Base-by-base conservation (phyloP, 441 rosid genomes). In the Populus tomentosa region DNA sequence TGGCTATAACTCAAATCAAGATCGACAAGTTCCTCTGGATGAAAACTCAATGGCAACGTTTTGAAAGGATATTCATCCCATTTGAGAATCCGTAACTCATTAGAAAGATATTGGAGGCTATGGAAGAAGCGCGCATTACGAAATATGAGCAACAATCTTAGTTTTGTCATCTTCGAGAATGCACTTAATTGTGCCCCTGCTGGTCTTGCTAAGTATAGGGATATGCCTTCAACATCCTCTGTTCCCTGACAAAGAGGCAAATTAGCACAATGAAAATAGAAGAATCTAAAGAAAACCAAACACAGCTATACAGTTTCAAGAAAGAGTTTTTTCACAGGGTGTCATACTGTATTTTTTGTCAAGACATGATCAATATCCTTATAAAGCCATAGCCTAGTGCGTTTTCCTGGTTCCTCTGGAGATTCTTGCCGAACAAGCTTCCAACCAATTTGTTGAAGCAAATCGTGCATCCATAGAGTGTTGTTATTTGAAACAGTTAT, bases 361-460 rank as follows among this genome's bases (percentile, higher is more conserved):
- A 82, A 74, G 35, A 83, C 70, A 28, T 71, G 40, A 62, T 33
- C 21, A n/a, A 78, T 30, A 72, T 85, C 83, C 67, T 78, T 8
- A 3, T 23, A 33, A 23, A 28, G 53, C 89, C 88, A 88, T 1
- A 88, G 21, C 38, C 81, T 74, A 42, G 86, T 84, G 14, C 81
- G 81, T 32, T 36, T 65, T 32, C 86, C 87, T 9, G 71, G 85
- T 13, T 77, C 81, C n/a, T 69, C 64, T 0, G 38, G 50, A 2
- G 85, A 88, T 70, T 83, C 77, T 65, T 56, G 80, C 4, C 65
- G 70, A 67, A 86, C 81, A 59, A 84, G 80, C 40, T 75, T 67
- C 32, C 71, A 23, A 6, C 80, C 87, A 85, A 84, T 83, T 30
- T 75, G 73, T 53, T 73, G 74, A 0, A 86, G 77, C 73, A 77